Evolutionary conservation across 768 basidiomycete genomes (phyloP).

Genomic region (Cyclocybe aegerita): DNA sequence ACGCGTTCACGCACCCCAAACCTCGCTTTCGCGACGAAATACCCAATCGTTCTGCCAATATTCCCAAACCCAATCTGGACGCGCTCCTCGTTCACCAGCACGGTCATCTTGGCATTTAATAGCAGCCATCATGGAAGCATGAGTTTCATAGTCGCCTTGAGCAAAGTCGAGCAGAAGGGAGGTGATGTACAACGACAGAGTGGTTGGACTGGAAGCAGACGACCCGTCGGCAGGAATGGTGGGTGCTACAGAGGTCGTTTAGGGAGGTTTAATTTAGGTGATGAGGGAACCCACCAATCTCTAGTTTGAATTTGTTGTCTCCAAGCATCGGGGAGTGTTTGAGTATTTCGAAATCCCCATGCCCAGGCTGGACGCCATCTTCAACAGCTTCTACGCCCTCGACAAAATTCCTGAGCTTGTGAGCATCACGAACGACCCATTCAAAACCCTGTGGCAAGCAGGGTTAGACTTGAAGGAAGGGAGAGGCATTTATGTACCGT

Average conservation of each 20-base stretch:
- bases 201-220: slow-evolving; percentile 28
- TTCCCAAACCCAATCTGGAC: slow-evolving; percentile 76
- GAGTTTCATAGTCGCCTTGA: slow-evolving; percentile 57
- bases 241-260: slow-evolving; percentile 19
- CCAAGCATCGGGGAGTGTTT: slow-evolving; percentile 66
- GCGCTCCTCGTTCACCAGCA: slow-evolving; percentile 59
- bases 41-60: slow-evolving; percentile 69
- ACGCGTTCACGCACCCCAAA: slow-evolving; percentile 56
- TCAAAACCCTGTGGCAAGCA: slow-evolving; percentile 58
- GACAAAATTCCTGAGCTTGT: slow-evolving; percentile 55
- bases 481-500: slow-evolving; percentile 32
- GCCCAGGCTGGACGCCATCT: slow-evolving; percentile 31
- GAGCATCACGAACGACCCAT: slow-evolving; percentile 63
- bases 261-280: slow-evolving; percentile 5
- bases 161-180: slow-evolving; percentile 63
- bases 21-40: slow-evolving; percentile 70
- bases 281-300: slow-evolving; percentile 49
- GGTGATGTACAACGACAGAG: slow-evolving; percentile 65
- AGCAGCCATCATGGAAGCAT: slow-evolving; percentile 69
- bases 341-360: slow-evolving; percentile 57
- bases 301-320: slow-evolving; percentile 71
- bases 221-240: slow-evolving; percentile 19
- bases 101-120: slow-evolving; percentile 66
- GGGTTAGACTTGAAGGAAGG: neutral
- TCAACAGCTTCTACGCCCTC: slow-evolving; percentile 39